These are phyloP conservation scores for Begonia fuchsioides DNA, from an alignment of 306 rosid genomes.

Conservation along the genomic window DNA sequence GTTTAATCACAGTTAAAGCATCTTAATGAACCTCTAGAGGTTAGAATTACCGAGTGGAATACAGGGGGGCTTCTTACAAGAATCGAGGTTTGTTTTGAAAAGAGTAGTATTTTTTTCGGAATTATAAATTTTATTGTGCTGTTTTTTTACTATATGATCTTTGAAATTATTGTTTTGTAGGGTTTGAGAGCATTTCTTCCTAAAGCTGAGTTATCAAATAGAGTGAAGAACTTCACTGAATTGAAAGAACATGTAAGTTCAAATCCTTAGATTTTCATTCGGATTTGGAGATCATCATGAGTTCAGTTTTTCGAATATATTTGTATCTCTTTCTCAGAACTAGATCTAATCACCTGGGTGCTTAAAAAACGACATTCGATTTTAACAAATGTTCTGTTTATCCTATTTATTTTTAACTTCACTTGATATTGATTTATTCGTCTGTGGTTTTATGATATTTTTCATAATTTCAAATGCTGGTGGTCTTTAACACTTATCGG, in stretches of 20 bases:
- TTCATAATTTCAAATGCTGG: no score
- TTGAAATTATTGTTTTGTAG: slow-evolving; percentile 25
- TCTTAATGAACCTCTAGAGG: slow-evolving; percentile 65
- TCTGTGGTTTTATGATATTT: no score
- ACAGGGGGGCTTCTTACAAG: slow-evolving; percentile 84
- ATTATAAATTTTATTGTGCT: not conserved
- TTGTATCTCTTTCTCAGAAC: no score
- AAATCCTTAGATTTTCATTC: not conserved
- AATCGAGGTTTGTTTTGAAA: slow-evolving; percentile 45
- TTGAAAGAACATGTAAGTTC: slow-evolving; percentile 65
- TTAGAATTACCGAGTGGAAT: slow-evolving; percentile 87
- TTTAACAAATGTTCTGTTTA: no score
- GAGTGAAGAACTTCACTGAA: slow-evolving; percentile 62
- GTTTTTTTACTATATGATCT: slow-evolving; percentile 5
- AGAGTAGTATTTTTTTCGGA: no score
- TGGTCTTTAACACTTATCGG: no score
- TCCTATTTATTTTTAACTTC: no score
- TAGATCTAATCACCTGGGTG: no score
- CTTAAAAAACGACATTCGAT: no score
- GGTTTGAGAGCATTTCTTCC: slow-evolving; percentile 89
- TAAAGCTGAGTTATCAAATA: slow-evolving; percentile 62
- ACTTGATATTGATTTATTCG: no score
- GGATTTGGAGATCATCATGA: not conserved
- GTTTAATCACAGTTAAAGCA: slow-evolving; percentile 57
- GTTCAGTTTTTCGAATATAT: no score